phyloP scores from a whole-genome alignment of 2,329 filamentous ascomycete genomes.

The Amphichorda felina region DNA sequence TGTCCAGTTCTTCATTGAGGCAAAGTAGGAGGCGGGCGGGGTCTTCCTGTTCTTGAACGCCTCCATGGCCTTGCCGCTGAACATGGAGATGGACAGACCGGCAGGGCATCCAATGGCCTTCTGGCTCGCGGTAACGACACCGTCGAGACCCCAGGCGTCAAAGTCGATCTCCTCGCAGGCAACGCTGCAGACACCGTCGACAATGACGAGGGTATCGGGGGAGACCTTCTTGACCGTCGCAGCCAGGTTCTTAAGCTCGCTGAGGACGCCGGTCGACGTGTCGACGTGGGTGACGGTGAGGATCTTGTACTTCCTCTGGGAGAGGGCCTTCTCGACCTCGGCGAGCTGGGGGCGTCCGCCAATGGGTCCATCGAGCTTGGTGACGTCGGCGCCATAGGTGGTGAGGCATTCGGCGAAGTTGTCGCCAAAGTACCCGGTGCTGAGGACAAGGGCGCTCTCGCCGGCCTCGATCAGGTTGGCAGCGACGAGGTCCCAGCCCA shows the following conservation, averaged over 20 bases:
- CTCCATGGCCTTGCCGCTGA: conserved; percentile 78
- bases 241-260: conserved; percentile 74
- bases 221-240: conserved; percentile 78
- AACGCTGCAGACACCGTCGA: conserved; percentile 95
- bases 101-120: conserved; percentile 96
- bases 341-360: conserved; percentile 77
- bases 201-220: conserved; percentile 81
- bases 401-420: conserved; percentile 86
- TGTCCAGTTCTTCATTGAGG: conserved; percentile 93
- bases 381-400: conserved; percentile 82
- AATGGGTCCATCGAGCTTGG: conserved; percentile 80
- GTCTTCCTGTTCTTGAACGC: conserved; percentile 69
- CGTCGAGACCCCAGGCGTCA: conserved; percentile 88
- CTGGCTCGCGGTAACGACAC: conserved; percentile 86
- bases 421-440: conserved; percentile 95
- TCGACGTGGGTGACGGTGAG: conserved; percentile 95
- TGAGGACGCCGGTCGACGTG: conserved; percentile 91
- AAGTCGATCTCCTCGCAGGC: conserved; percentile 94
- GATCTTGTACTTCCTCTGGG: conserved; percentile 86
- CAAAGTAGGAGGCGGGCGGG: conserved; percentile 81
- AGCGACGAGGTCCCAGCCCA: conserved; percentile 95
- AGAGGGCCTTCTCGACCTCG: conserved; percentile 80
- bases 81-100: conserved; percentile 88
- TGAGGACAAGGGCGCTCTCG: conserved; percentile 83
- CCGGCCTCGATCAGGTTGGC: conserved; percentile 83